Evolutionary conservation across 225 moss, liverwort and hornwort species (phyloP).

Genomic region (Sphagnum tenellum): DNA sequence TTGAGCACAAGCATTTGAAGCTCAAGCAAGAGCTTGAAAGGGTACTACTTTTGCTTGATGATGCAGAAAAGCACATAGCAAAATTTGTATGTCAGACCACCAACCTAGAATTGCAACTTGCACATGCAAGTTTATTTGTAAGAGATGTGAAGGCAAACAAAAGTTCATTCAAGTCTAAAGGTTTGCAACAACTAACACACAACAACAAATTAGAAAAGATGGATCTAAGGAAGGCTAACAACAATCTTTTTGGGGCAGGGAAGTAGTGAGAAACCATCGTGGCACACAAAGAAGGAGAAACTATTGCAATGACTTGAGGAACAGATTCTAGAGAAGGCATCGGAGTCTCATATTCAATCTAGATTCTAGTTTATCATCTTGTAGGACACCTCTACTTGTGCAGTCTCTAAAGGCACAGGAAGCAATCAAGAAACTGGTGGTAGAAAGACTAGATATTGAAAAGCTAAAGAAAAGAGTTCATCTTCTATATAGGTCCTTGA

Average conservation of each 20-base stretch:
- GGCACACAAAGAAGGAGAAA: no score
- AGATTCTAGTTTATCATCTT: constrained; percentile 38
- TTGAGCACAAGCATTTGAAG: constrained; percentile 21
- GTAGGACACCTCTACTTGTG: constrained; percentile 30
- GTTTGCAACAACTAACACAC: constrained; percentile 8
- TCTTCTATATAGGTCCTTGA: constrained; percentile 22
- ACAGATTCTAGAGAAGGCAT: constrained; percentile 19
- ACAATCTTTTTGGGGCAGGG: not conserved
- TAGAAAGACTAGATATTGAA: constrained; percentile 38
- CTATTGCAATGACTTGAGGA: no score
- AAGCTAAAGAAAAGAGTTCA: constrained; percentile 25
- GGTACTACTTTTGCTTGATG: constrained; percentile 26
- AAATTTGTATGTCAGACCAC: constrained; percentile 22
- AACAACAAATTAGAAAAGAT: constrained; percentile 22
- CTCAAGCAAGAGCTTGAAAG: constrained; percentile 34
- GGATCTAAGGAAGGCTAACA: constrained; percentile 17
- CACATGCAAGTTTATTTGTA: constrained; percentile 13
- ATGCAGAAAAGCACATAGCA: constrained; percentile 27
- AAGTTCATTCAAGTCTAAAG: not conserved
- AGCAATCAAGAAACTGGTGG: constrained; percentile 20
- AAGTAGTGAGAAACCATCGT: no score
- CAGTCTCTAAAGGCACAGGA: constrained; percentile 21
- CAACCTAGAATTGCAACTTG: constrained; percentile 28
- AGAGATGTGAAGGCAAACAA: constrained; percentile 3
- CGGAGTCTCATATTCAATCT: constrained; percentile 25